Percentiles rank a stretch among this genome's conserved stretches.
Conservation (phyloP, 257 asterid species). For the Cruciata laevipes region DNA sequence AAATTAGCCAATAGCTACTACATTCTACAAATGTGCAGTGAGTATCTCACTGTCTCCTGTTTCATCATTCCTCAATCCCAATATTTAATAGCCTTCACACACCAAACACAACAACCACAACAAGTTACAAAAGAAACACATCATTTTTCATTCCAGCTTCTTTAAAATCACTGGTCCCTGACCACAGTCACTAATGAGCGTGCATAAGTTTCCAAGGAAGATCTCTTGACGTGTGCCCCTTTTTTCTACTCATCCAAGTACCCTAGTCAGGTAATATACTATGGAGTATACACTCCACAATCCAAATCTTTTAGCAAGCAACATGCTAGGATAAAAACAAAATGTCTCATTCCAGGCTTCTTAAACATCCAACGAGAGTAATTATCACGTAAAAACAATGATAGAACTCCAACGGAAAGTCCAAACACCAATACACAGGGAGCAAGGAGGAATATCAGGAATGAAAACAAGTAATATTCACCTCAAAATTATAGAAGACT, state of each 20-base stretch:
- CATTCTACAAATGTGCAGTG: background rate
- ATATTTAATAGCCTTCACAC: background rate
- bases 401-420: background rate
- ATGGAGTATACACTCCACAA: background rate
- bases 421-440: background rate
- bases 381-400: background rate
- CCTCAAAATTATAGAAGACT: conserved; percentile 60
- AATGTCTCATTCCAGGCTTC: background rate
- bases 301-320: background rate
- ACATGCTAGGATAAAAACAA: background rate
- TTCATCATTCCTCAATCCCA: background rate
- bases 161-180: background rate
- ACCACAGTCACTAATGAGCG: background rate
- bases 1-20: background rate
- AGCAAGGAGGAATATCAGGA: background rate
- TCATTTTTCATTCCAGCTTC: background rate
- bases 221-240: background rate
- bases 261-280: background rate
- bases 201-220: background rate
- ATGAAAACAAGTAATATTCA: conserved; percentile 17
- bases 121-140: background rate
- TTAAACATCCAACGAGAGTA: background rate
- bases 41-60: background rate
- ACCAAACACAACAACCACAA: background rate
- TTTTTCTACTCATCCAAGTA: background rate